A percentile compares a stretch with the other conserved stretches of the same genome.
Conservation (phyloP, 2,329 filamentous ascomycete genomes). For the Arthrobotrys conoides region DNA sequence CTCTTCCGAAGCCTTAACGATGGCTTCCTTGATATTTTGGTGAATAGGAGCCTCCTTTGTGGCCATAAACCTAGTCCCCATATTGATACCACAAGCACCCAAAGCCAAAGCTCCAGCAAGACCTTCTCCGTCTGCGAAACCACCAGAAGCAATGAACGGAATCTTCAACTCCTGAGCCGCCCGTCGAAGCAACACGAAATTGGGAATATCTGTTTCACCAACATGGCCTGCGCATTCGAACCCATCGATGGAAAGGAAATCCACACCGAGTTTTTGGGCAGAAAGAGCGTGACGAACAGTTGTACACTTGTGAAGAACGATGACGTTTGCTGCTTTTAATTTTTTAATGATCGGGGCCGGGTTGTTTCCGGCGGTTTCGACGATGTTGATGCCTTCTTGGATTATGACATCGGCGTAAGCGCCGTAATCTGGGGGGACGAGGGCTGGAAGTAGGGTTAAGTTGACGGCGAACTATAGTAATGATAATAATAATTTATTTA, state of each 20-base stretch:
- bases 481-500: not conserved
- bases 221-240: conserved; percentile 96
- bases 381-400: conserved; percentile 87
- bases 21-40: conserved; percentile 91
- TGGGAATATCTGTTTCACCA: conserved; percentile 88
- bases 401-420: conserved; percentile 94
- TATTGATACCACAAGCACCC: conserved; percentile 95
- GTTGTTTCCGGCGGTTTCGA: conserved; percentile 88
- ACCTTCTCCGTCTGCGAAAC: conserved; percentile 94
- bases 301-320: conserved; percentile 96
- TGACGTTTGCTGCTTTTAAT: conserved; percentile 81
- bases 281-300: conserved; percentile 93
- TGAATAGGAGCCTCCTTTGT: conserved; percentile 95
- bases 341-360: conserved; percentile 91
- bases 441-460: conserved; percentile 89
- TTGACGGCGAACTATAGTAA: conserved; percentile 83
- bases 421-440: conserved; percentile 90
- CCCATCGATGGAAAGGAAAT: conserved; percentile 96
- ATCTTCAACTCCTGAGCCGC: conserved; percentile 86
- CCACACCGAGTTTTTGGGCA: conserved; percentile 92
- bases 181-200: conserved; percentile 87
- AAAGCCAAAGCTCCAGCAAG: conserved; percentile 90
- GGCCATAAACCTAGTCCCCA: conserved; percentile 98
- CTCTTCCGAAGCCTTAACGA: conserved; percentile 88
- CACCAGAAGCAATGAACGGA: conserved; percentile 95